These are phyloP conservation scores for Monosporascus sp. DNA, from an alignment of 2,329 filamentous ascomycete species.

Conservation along the genomic window DNA sequence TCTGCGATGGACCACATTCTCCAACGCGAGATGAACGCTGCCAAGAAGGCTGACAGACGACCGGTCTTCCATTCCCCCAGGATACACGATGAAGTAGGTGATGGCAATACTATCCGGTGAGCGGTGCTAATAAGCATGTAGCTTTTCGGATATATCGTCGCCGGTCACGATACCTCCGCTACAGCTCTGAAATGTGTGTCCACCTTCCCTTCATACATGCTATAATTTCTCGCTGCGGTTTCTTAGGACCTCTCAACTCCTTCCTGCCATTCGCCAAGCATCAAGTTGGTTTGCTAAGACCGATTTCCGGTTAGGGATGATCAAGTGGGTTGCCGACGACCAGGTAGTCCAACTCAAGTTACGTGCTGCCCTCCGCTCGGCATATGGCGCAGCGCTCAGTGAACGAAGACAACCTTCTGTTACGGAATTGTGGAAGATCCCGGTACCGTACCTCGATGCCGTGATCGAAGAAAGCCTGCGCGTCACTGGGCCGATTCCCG, in stretches of 20 bases:
- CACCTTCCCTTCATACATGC: neutral
- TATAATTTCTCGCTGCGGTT: too few relatives aligned
- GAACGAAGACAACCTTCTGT: conserved; percentile 9
- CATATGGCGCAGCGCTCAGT: conserved; percentile 4
- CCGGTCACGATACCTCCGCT: conserved; percentile 21
- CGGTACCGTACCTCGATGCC: conserved; percentile 70
- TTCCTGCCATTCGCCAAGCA: too few relatives aligned
- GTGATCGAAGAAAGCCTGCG: conserved; percentile 75
- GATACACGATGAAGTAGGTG: conserved; percentile 26
- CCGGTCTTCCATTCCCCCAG: conserved; percentile 23
- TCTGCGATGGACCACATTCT: conserved; percentile 28
- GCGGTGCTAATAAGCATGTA: neutral
- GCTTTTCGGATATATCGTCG: conserved; percentile 14
- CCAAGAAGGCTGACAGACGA: conserved; percentile 22
- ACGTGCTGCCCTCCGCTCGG: conserved; percentile 7
- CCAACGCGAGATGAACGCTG: conserved; percentile 24
- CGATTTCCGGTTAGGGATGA: conserved; percentile 6
- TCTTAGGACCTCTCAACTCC: too few relatives aligned
- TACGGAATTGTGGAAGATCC: conserved; percentile 8
- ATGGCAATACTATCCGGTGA: neutral
- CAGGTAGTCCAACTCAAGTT: conserved; percentile 8
- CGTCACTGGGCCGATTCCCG: conserved; percentile 63
- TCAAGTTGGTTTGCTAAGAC: too few relatives aligned
- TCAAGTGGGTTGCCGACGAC: conserved; percentile 12
- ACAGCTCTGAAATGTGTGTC: conserved; percentile 13